Evolutionary conservation across 768 basidiomycete genomes (phyloP).

Genomic region (Boletus reticuloceps): DNA sequence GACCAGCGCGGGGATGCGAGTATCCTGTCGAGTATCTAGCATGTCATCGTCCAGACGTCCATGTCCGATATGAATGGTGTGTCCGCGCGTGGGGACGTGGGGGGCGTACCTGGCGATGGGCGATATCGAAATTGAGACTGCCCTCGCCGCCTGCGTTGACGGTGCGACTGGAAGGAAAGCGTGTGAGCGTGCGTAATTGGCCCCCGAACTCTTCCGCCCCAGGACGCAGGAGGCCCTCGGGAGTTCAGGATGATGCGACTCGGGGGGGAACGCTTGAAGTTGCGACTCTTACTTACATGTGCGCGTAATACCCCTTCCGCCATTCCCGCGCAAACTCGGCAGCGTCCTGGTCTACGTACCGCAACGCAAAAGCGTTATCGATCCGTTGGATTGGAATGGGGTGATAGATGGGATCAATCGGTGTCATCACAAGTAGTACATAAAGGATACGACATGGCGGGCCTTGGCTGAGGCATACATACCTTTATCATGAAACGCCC

Average conservation of each 20-base stretch:
- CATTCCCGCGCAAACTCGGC: constrained; percentile 52
- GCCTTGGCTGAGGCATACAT: constrained; percentile 6
- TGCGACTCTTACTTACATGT: constrained; percentile 17
- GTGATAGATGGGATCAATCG: no score
- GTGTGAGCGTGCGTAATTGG: background rate
- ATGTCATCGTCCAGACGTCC: background rate
- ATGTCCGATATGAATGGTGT: background rate
- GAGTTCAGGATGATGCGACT: no score
- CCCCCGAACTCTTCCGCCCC: no score
- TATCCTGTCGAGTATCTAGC: constrained; percentile 57
- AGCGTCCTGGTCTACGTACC: constrained; percentile 18
- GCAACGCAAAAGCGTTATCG: background rate
- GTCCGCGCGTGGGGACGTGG: background rate
- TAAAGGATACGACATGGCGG: no score
- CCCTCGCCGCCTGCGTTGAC: constrained; percentile 48
- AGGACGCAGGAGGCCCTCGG: no score
- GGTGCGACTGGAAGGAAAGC: constrained; percentile 28
- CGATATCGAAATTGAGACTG: constrained; percentile 49
- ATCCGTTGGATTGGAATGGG: no score
- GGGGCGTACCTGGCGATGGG: constrained; percentile 50
- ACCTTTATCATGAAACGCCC: constrained; percentile 11
- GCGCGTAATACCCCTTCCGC: constrained; percentile 46
- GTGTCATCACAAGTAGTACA: no score
- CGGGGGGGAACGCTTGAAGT: no score
- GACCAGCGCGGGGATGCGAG: constrained; percentile 50